Evolutionary conservation across 352 stramenopile genomes (phyloP).

Genomic region (Labyrinthula sp.): DNA sequence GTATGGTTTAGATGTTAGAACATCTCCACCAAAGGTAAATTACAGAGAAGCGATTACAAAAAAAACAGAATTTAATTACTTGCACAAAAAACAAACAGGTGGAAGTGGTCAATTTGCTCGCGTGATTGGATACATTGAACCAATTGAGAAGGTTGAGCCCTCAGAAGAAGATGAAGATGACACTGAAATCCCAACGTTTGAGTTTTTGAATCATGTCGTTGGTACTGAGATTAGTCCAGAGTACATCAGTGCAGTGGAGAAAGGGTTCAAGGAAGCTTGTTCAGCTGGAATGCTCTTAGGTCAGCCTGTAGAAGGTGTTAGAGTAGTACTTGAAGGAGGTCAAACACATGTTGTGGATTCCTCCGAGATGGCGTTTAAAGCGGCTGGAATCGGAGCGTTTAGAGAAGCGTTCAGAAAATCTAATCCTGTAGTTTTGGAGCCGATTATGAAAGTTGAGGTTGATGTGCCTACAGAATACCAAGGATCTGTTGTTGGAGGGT

Average conservation of each 20-base stretch:
- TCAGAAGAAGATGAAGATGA: slow-evolving; percentile 45
- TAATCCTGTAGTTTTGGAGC: slow-evolving; percentile 74
- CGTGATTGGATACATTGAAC: slow-evolving; percentile 92
- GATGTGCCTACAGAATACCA: slow-evolving; percentile 46
- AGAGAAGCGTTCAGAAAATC: slow-evolving; percentile 73
- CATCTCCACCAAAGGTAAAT: slow-evolving; percentile 76
- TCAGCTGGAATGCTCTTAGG: slow-evolving; percentile 81
- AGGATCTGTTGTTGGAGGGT: slow-evolving; percentile 44
- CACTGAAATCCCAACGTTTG: slow-evolving; percentile 47
- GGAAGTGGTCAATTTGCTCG: slow-evolving; percentile 77
- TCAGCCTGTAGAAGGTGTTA: slow-evolving; percentile 57
- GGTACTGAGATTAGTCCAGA: slow-evolving; percentile 93
- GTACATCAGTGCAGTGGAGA: slow-evolving; percentile 89
- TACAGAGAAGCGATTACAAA: slow-evolving; percentile 89
- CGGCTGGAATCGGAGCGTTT: slow-evolving; percentile 76
- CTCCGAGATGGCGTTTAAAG: slow-evolving; percentile 90
- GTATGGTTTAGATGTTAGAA: slow-evolving; percentile 74
- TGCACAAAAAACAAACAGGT: slow-evolving; percentile 97
- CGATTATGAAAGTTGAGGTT: slow-evolving; percentile 67
- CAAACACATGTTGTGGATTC: slow-evolving; percentile 89
- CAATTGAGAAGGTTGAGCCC: slow-evolving; percentile 51
- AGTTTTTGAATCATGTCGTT: slow-evolving; percentile 91
- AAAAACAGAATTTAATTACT: slow-evolving; percentile 84
- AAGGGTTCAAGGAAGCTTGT: slow-evolving; percentile 81
- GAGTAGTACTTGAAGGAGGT: slow-evolving; percentile 64